Percentiles rank a stretch among this genome's conserved stretches.
These are phyloP conservation scores for Rostrohypoxylon terebratum DNA, from an alignment of 495 filamentous ascomycete genomes.

Conservation along the genomic window DNA sequence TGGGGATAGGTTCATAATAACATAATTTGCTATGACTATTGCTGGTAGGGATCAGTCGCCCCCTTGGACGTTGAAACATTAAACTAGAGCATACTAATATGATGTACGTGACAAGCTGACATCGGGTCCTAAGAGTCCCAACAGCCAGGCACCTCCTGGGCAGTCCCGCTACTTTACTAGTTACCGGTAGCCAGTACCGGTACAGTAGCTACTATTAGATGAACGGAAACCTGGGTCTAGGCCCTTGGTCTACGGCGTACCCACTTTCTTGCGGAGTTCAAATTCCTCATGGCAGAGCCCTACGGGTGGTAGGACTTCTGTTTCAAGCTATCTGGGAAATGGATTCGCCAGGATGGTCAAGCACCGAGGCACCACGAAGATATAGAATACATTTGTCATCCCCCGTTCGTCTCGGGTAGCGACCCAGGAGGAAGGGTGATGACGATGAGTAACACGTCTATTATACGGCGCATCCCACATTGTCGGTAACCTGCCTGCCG, in stretches of 20 bases:
- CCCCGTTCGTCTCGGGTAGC: not conserved
- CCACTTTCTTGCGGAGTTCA: slow-evolving; percentile 41
- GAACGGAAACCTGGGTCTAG: slow-evolving; percentile 28
- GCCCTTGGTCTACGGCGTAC: slow-evolving; percentile 36
- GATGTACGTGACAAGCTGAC: slow-evolving; percentile 44
- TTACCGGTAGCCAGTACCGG: slow-evolving; percentile 39
- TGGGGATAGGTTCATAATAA: slow-evolving; percentile 24
- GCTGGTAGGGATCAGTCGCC: slow-evolving; percentile 36
- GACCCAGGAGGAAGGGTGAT: slow-evolving; percentile 14
- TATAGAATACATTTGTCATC: slow-evolving; percentile 16
- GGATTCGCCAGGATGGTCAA: slow-evolving; percentile 21
- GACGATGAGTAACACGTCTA: slow-evolving; percentile 16
- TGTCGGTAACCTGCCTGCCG: slow-evolving; percentile 35
- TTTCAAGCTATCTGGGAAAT: slow-evolving; percentile 33
- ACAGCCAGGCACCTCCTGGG: slow-evolving; percentile 39
- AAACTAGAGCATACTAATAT: slow-evolving; percentile 36
- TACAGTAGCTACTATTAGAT: slow-evolving; percentile 16
- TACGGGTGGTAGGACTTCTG: slow-evolving; percentile 30
- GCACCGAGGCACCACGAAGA: slow-evolving; percentile 9
- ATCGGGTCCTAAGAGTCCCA: slow-evolving; percentile 39
- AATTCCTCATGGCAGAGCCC: slow-evolving; percentile 30
- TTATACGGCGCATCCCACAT: slow-evolving; percentile 21
- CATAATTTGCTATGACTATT: slow-evolving; percentile 21
- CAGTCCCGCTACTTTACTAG: slow-evolving; percentile 25
- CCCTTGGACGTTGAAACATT: slow-evolving; percentile 35